Evolutionary conservation across 2,329 filamentous ascomycete species (phyloP).

Genomic region (Nemania bipapillata): DNA sequence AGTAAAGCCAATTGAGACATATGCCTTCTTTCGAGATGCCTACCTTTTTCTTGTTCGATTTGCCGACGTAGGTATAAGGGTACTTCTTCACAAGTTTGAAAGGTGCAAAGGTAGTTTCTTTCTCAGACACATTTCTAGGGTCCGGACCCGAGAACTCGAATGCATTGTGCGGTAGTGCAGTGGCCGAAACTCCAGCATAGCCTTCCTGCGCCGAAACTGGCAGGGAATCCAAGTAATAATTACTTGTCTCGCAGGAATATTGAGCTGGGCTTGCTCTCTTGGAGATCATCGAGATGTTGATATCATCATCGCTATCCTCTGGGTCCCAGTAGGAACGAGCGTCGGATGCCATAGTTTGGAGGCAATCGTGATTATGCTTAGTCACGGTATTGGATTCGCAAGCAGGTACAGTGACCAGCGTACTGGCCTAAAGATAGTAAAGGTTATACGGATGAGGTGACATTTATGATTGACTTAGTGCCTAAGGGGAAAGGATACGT

Average conservation of each 20-base stretch:
- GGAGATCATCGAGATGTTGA: slow-evolving; percentile 21
- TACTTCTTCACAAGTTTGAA: slow-evolving; percentile 68
- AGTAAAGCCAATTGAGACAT: slow-evolving; percentile 12
- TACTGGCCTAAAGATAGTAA: too few relatives aligned
- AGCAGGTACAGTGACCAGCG: too few relatives aligned
- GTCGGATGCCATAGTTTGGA: slow-evolving; percentile 8
- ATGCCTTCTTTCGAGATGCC: neutral
- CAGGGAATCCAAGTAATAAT: neutral
- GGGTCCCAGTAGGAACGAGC: slow-evolving; percentile 9
- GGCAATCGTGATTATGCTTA: neutral
- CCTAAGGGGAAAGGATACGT: neutral
- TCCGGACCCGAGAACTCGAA: slow-evolving; percentile 37
- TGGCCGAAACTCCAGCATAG: neutral
- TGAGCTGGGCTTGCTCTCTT: neutral
- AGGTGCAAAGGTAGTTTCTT: slow-evolving; percentile 56
- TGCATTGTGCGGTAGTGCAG: neutral
- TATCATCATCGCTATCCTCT: slow-evolving; percentile 25
- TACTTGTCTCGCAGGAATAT: neutral
- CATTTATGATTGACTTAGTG: neutral
- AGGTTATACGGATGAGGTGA: too few relatives aligned
- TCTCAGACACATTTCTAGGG: slow-evolving; percentile 46
- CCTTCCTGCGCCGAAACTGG: neutral
- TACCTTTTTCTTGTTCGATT: slow-evolving; percentile 60
- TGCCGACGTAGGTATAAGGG: slow-evolving; percentile 68
- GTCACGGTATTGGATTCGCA: too few relatives aligned